A percentile compares a stretch with the other conserved stretches of the same genome.
These are phyloP conservation scores for Avena sativa DNA, from an alignment of 176 grass and related monocot species.

Conservation along the genomic window DNA sequence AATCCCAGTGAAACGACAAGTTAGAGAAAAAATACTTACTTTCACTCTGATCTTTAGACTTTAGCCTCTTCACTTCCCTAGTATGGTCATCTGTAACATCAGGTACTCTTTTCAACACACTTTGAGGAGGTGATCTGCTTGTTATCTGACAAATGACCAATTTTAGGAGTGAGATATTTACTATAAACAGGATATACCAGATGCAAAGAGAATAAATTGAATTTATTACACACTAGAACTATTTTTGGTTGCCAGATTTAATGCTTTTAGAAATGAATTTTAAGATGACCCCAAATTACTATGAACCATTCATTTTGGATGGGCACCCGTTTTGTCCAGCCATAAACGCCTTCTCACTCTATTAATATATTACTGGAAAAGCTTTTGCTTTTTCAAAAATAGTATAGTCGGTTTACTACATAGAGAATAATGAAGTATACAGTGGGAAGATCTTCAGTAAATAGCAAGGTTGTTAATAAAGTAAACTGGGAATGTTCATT, in stretches of 20 bases:
- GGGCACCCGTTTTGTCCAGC: neutral
- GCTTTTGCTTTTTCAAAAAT: neutral
- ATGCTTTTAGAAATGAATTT: neutral
- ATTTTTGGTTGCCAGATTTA: neutral
- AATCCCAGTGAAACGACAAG: neutral
- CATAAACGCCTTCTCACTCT: neutral
- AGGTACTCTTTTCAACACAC: slow-evolving; percentile 43
- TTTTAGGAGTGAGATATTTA: neutral
- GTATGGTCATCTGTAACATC: slow-evolving; percentile 39
- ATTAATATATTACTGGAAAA: neutral
- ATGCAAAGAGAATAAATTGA: neutral
- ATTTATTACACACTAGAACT: neutral
- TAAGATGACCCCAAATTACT: neutral
- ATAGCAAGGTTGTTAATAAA: neutral
- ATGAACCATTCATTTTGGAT: neutral
- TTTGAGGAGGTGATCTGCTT: slow-evolving; percentile 51
- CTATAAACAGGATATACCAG: neutral
- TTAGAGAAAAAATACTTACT: slow-evolving; percentile 43
- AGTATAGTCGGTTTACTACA: neutral
- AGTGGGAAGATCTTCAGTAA: neutral
- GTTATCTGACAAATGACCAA: slow-evolving; percentile 52
- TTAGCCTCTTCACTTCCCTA: slow-evolving; percentile 76
- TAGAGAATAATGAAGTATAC: neutral
- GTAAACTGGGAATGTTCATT: neutral
- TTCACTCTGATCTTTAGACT: slow-evolving; percentile 44